Evolutionary conservation across 768 basidiomycete genomes (phyloP).

Genomic region (Lepiota subincarnata): DNA sequence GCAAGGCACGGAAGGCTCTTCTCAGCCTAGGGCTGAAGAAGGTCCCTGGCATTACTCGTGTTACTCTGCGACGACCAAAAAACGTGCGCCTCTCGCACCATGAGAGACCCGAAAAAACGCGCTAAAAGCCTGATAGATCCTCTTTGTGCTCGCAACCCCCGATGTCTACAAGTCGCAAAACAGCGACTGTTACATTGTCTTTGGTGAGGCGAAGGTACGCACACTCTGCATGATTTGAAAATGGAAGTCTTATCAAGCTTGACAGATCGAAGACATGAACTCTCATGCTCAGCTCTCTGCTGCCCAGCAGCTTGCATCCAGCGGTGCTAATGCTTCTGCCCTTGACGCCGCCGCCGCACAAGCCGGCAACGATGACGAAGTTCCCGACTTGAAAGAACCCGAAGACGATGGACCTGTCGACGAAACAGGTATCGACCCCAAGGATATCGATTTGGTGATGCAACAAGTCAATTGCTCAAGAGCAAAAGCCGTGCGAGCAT

Average conservation of each 20-base stretch:
- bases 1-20: conserved; percentile 93
- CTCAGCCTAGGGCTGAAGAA: conserved; percentile 88
- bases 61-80: conserved; percentile 92
- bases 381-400: conserved; percentile 78
- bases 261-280: conserved; percentile 84
- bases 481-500: conserved; percentile 84
- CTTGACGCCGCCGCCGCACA: conserved; percentile 43
- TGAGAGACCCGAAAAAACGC: not conserved
- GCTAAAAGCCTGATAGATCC: conserved; percentile 44
- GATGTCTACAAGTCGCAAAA: conserved; percentile 98
- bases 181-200: conserved; percentile 98
- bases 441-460: conserved; percentile 95
- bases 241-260: not conserved
- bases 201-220: conserved; percentile 90
- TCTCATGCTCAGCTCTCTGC: conserved; percentile 71
- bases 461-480: conserved; percentile 82
- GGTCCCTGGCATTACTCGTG: conserved; percentile 89
- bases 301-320: conserved; percentile 71
- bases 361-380: conserved; percentile 77
- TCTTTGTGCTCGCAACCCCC: conserved; percentile 89
- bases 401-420: conserved; percentile 82
- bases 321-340: conserved; percentile 40
- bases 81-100: conserved; percentile 53
- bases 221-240: not conserved
- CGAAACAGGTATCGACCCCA: conserved; percentile 85